Percentiles rank a stretch among this genome's conserved stretches.
These are phyloP conservation scores for Crucibulum laeve DNA, from an alignment of 768 basidiomycete genomes.

Conservation along the genomic window DNA sequence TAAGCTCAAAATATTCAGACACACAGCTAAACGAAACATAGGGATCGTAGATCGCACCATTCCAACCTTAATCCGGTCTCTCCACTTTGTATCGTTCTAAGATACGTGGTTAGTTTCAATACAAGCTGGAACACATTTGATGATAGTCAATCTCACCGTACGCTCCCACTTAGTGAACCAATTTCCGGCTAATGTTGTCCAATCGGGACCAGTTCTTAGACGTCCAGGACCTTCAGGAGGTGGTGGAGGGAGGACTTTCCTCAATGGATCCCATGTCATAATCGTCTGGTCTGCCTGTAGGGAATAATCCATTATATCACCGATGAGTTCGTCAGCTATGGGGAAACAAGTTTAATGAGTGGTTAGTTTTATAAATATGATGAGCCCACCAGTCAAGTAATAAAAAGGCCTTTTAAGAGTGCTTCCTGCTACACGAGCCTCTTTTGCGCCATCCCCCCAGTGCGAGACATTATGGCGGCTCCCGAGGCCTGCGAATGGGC, in stretches of 20 bases:
- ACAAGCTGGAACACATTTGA: not conserved
- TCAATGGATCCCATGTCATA: conserved; percentile 33
- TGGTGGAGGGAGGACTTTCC: conserved; percentile 31
- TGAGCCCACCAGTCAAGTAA: conserved; percentile 26
- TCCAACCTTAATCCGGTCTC: conserved; percentile 27
- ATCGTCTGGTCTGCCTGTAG: conserved; percentile 31
- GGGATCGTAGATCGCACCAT: conserved; percentile 20
- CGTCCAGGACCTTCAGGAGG: conserved; percentile 29
- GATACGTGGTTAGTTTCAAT: not conserved
- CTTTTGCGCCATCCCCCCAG: conserved; percentile 37
- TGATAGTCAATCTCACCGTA: conserved; percentile 18
- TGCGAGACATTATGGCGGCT: conserved; percentile 32
- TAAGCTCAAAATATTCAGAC: not conserved
- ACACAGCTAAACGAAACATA: not conserved
- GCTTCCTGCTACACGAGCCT: conserved; percentile 29
- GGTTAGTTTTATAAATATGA: not conserved
- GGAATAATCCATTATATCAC: conserved; percentile 33
- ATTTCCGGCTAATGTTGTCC: conserved; percentile 31
- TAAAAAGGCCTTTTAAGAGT: conserved; percentile 31
- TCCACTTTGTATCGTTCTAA: conserved; percentile 30
- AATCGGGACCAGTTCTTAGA: conserved; percentile 32
- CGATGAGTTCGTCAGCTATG: conserved; percentile 31
- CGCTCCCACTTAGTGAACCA: conserved; percentile 38
- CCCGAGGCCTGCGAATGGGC: conserved; percentile 31
- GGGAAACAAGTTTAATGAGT: not conserved